Percentiles rank a stretch among this genome's conserved stretches.
These are phyloP conservation scores for Eucommia ulmoides DNA, from an alignment of 257 asterid species.

Conservation along the genomic window DNA sequence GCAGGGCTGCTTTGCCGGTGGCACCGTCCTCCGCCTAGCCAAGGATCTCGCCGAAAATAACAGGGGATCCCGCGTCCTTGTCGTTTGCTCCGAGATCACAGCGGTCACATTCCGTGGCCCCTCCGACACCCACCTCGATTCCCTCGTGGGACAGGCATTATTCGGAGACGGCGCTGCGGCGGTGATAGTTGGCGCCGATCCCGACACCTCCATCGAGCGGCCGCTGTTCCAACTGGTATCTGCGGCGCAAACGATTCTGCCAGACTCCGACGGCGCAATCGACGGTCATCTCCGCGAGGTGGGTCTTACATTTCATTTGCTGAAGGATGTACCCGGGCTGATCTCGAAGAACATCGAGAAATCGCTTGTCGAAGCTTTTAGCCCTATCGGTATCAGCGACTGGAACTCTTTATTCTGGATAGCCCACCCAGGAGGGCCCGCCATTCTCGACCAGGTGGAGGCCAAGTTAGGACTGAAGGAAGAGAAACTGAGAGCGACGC, in stretches of 20 bases:
- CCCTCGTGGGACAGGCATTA: not conserved
- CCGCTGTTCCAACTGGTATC: not conserved
- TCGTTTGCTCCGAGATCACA: constrained; percentile 1
- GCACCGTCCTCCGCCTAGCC: not conserved
- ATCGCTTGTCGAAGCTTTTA: not conserved
- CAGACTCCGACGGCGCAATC: not conserved
- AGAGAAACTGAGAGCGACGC: not conserved
- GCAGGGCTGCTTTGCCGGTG: constrained; percentile 1
- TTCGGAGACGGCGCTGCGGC: not conserved
- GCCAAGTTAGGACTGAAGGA: not conserved
- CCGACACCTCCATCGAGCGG: not conserved
- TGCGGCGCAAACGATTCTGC: not conserved
- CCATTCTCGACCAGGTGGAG: not conserved
- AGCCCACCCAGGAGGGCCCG: not conserved
- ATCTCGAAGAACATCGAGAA: constrained; percentile 1
- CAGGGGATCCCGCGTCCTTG: not conserved
- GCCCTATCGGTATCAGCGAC: not conserved
- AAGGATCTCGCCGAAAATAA: constrained; percentile 1
- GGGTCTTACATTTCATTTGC: not conserved
- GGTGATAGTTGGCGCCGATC: not conserved
- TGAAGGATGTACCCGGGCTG: not conserved
- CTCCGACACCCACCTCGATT: not conserved
- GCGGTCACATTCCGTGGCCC: constrained; percentile 1
- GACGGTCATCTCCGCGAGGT: constrained; percentile 1
- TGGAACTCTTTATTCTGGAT: constrained; percentile 1